A percentile compares a stretch with the other conserved stretches of the same genome.
Conservation (phyloP, 2,329 filamentous ascomycete genomes). For the Penicillium janthinellum region DNA sequence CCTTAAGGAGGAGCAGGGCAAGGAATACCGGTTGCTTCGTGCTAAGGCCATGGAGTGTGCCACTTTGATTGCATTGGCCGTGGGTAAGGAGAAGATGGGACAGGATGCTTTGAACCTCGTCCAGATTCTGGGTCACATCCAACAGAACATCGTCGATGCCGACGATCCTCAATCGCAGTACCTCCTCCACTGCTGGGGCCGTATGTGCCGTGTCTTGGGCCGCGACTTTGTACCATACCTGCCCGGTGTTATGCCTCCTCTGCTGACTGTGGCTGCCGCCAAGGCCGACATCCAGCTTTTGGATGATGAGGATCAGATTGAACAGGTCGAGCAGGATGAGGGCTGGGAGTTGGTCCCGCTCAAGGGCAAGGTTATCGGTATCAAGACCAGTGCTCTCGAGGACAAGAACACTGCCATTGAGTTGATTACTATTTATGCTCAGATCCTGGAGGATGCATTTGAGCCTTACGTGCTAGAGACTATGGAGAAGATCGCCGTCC, state of each 20-base stretch:
- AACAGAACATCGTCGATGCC: conserved; percentile 80
- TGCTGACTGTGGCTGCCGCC: conserved; percentile 85
- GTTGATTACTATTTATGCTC: conserved; percentile 93
- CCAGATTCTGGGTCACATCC: conserved; percentile 82
- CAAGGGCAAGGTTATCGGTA: conserved; percentile 97
- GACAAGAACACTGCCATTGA: conserved; percentile 99
- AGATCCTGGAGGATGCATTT: conserved; percentile 90
- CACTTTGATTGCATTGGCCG: conserved; percentile 87
- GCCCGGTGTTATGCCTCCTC: conserved; percentile 87
- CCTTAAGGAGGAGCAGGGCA: conserved; percentile 83
- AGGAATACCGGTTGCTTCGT: conserved; percentile 85
- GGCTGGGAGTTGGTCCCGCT: conserved; percentile 97
- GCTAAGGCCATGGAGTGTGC: conserved; percentile 99
- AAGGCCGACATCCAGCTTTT: conserved; percentile 97
- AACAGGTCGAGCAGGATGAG: conserved; percentile 89
- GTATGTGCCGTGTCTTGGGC: conserved; percentile 94
- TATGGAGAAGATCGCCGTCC: conserved; percentile 94
- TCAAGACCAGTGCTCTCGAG: conserved; percentile 93
- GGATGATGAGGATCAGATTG: conserved; percentile 92
- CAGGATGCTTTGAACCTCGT: conserved; percentile 85
- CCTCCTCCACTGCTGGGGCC: conserved; percentile 97
- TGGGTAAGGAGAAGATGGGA: conserved; percentile 90
- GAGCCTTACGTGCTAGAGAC: conserved; percentile 89
- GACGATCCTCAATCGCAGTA: conserved; percentile 98
- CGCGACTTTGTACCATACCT: conserved; percentile 91